phyloP scores from a whole-genome alignment of 441 rosid genomes.

The Arabidopsis hybrid region DNA sequence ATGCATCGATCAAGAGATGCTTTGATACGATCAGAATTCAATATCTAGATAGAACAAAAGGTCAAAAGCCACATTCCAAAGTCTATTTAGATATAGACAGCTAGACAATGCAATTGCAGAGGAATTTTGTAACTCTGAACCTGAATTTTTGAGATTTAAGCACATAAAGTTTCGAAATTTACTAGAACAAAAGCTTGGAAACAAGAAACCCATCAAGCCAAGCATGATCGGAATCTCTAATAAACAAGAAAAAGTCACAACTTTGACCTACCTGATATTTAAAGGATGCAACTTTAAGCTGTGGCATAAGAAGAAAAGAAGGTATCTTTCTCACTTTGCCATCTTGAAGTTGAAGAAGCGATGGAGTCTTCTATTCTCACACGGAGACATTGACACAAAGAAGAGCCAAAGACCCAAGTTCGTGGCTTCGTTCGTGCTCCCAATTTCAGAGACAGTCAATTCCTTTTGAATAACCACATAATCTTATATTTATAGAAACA shows the following conservation, averaged over 20 bases:
- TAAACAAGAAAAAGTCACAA: background rate
- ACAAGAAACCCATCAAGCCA: slow-evolving; percentile 34
- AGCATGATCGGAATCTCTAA: slow-evolving; percentile 22
- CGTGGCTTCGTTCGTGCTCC: slow-evolving; percentile 34
- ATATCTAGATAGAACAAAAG: background rate
- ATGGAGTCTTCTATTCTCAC: background rate
- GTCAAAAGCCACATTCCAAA: background rate
- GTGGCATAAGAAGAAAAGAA: slow-evolving; percentile 1
- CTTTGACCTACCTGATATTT: slow-evolving; percentile 11
- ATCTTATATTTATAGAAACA: slow-evolving; percentile 6
- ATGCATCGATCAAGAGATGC: background rate
- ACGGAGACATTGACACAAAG: slow-evolving; percentile 10
- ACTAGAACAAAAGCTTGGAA: background rate
- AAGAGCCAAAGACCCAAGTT: slow-evolving; percentile 20
- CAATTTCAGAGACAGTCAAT: slow-evolving; percentile 28
- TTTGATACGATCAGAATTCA: background rate
- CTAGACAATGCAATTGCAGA: background rate
- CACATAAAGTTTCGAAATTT: background rate
- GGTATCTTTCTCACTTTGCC: background rate
- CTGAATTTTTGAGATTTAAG: background rate
- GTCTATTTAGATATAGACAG: background rate
- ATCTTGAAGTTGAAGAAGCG: background rate
- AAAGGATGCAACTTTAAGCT: slow-evolving; percentile 30
- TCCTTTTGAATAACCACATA: background rate
- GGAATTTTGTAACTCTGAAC: background rate